Conservation (phyloP, 2,329 filamentous ascomycete genomes). For the Sporothrix variecibatus region DNA sequence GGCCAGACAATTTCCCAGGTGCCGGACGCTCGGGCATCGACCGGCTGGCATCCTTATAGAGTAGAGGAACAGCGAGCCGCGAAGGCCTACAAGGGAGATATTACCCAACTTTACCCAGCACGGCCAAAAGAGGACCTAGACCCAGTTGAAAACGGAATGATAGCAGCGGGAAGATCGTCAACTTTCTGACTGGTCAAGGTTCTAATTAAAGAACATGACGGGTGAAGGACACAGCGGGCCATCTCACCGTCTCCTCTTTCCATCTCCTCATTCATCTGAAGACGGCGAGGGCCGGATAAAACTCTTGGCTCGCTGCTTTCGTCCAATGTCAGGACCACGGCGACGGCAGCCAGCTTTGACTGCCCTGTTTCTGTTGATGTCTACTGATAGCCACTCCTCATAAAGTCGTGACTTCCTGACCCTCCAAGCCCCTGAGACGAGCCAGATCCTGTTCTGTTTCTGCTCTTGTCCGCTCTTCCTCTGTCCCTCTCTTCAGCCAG, state of each 20-base stretch:
- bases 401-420: background rate
- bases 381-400: background rate
- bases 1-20: background rate
- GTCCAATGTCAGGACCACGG: background rate
- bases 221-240: background rate
- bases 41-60: background rate
- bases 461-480: background rate
- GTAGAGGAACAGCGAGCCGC: background rate
- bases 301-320: background rate
- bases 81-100: background rate
- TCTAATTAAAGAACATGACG: conserved; percentile 20
- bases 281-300: conserved; percentile 9
- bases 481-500: background rate
- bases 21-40: background rate
- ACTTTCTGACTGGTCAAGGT: background rate
- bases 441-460: background rate
- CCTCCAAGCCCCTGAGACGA: background rate
- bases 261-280: background rate
- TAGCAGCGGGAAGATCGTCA: background rate
- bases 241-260: background rate
- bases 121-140: background rate
- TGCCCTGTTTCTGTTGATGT: background rate
- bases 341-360: background rate
- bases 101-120: background rate
- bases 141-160: background rate